These are phyloP conservation scores for Centrapalus pauciflorus DNA, from an alignment of 129 eudicot genomes.

Conservation along the genomic window DNA sequence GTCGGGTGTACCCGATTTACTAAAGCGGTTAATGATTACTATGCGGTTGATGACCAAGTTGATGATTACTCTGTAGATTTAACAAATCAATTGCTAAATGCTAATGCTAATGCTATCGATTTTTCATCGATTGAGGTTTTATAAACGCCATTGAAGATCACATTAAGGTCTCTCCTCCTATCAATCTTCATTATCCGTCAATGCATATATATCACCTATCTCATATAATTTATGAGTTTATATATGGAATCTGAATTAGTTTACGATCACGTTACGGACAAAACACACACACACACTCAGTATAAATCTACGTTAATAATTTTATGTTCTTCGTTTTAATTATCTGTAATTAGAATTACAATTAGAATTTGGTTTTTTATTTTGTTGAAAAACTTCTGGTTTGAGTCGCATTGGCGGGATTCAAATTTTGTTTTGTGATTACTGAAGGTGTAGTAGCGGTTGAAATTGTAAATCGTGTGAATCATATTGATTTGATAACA, in stretches of 20 bases:
- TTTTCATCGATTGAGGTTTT: not conserved
- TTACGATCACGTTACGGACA: not conserved
- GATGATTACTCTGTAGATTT: not conserved
- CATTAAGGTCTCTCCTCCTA: not conserved
- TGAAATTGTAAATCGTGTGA: not conserved
- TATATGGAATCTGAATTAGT: not conserved
- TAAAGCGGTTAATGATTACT: not conserved
- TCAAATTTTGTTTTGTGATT: not conserved
- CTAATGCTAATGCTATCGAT: not conserved
- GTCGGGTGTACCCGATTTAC: constrained; percentile 8
- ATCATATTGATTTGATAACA: not conserved
- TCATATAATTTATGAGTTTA: not conserved
- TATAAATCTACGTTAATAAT: not conserved
- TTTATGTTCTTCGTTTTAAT: not conserved
- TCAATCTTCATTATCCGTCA: too few species aligned
- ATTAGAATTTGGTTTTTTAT: constrained; percentile 1
- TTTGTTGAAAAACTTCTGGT: not conserved
- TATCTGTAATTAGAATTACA: not conserved
- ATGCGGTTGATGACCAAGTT: too few species aligned
- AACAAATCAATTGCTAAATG: constrained; percentile 8
- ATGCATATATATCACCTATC: not conserved
- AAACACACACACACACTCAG: not conserved
- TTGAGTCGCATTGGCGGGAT: not conserved
- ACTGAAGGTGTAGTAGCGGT: not conserved
- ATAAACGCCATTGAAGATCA: constrained; percentile 14